phyloP scores from a whole-genome alignment of 805 yeast species.

The Starmerella gropengiesseri region DNA sequence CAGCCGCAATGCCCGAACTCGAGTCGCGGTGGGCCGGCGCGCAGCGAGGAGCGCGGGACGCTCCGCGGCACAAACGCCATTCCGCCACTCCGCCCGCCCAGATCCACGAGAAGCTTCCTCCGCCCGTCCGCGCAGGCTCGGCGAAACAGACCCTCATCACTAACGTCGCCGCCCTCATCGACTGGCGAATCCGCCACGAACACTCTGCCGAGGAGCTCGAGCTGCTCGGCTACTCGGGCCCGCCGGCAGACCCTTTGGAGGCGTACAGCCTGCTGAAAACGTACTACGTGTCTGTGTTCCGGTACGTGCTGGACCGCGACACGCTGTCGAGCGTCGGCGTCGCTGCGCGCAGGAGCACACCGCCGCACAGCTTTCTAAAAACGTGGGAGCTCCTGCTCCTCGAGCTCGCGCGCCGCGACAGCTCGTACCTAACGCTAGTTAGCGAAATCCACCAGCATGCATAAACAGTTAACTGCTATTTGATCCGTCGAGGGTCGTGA shows the following conservation, averaged over 20 bases:
- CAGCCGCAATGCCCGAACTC: too few species aligned
- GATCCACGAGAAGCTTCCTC: not conserved
- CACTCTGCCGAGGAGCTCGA: not conserved
- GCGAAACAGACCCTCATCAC: not conserved
- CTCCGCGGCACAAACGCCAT: not conserved
- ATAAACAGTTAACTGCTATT: too few species aligned
- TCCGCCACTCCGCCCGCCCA: not conserved
- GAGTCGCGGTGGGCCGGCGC: too few species aligned
- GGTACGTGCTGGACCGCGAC: not conserved
- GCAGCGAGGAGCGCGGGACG: too few species aligned
- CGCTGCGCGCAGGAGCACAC: not conserved
- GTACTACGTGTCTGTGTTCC: slow-evolving; percentile 2
- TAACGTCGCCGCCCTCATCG: slow-evolving; percentile 7
- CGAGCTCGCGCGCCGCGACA: slow-evolving; percentile 1
- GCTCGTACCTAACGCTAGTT: not conserved
- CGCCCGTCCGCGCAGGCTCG: slow-evolving; percentile 2
- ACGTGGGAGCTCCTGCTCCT: not conserved
- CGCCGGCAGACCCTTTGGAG: not conserved
- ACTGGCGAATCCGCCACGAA: slow-evolving; percentile 14
- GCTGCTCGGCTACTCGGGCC: not conserved
- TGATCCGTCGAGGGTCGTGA: not conserved
- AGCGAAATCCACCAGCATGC: too few species aligned
- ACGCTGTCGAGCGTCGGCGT: not conserved
- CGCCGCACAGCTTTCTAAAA: not conserved
- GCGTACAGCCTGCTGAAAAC: not conserved